phyloP scores from a whole-genome alignment of 106 monocot species.

The Chionographis japonica region DNA sequence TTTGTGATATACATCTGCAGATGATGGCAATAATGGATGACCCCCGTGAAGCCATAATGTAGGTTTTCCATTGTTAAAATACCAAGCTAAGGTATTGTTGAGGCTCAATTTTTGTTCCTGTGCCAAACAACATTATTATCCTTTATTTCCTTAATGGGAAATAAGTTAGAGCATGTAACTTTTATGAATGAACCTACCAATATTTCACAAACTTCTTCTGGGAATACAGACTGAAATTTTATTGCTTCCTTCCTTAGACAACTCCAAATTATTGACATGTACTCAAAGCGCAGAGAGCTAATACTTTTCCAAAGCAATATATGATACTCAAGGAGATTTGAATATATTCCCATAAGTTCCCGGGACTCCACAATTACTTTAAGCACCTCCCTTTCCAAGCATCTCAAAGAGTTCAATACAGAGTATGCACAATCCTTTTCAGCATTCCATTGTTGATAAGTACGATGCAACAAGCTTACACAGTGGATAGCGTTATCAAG shows the following conservation, averaged over 20 bases:
- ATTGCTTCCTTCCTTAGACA: conserved; percentile 57
- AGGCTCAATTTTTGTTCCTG: conserved; percentile 41
- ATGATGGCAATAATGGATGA: conserved; percentile 71
- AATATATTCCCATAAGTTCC: conserved; percentile 33
- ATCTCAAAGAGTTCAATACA: conserved; percentile 43
- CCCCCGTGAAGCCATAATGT: conserved; percentile 73
- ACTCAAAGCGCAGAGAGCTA: conserved; percentile 26
- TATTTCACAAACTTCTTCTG: conserved; percentile 25
- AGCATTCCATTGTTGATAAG: conserved; percentile 61
- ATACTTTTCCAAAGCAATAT: conserved; percentile 58
- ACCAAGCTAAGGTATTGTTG: conserved; percentile 19
- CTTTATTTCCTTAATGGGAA: neutral
- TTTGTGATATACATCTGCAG: conserved; percentile 37
- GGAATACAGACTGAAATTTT: conserved; percentile 50
- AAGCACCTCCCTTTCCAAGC: conserved; percentile 67
- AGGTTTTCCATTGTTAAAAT: conserved; percentile 28
- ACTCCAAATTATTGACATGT: conserved; percentile 46
- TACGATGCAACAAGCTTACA: conserved; percentile 49
- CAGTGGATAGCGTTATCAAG: conserved; percentile 39
- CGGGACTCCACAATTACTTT: conserved; percentile 31
- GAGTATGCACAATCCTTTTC: conserved; percentile 26
- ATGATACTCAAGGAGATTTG: conserved; percentile 66
- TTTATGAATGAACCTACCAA: conserved; percentile 36
- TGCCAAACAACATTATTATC: conserved; percentile 2
- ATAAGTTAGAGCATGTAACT: neutral